Evolutionary conservation across 208 protist species (phyloP), one percentile per base, ranked within the genome.

Genomic region (Phytomonas sp.): DNA sequence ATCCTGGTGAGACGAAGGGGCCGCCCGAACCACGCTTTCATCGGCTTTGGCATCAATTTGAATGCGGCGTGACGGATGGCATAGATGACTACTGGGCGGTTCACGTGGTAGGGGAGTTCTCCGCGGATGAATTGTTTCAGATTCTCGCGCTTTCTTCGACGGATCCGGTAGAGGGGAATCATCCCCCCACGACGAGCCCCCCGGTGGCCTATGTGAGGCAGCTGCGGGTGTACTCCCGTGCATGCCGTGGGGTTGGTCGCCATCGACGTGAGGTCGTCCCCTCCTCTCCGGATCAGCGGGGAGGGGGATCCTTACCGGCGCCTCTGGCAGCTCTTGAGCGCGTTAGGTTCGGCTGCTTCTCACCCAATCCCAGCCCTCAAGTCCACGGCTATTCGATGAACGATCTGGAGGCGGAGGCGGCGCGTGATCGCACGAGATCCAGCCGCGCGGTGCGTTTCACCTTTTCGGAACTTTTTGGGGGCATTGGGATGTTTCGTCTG

Each of bases 391-490:
- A 36, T 40, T 2, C 1, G 15, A 30, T 9, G 63, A 28, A 20
- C n/a, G 11, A 60, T 29, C n/a, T 5, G 66, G 28, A 15, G 46
- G 46, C 62, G n/a, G 23, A 15, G 51, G 23, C 66, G 29, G 15
- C 30, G 26, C 13, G 9, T 33, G 29, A 29, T 63, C 56, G 69
- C 60, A 73, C 28, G 13, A n/a, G 17, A 20, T 30, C 9, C 11
- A n/a, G 62, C 32, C 26, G 34, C 61, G 63, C 34, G 70, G 32
- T 20, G 20, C 17, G 31, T 33, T 93, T 93, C 77, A 88, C 79
- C 9, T 93, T 92, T 59, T 81, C 78, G 1, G 91, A 96, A 80
- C 70, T 96, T n/a, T 96, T 96, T 71, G 82, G 84, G n/a, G 91
- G 89, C 23, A 92, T 96, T 61, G 91, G 88, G 40, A 91, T 93